Conservation (phyloP, 2,329 filamentous ascomycete species). For the Parastagonospora nodorum region DNA sequence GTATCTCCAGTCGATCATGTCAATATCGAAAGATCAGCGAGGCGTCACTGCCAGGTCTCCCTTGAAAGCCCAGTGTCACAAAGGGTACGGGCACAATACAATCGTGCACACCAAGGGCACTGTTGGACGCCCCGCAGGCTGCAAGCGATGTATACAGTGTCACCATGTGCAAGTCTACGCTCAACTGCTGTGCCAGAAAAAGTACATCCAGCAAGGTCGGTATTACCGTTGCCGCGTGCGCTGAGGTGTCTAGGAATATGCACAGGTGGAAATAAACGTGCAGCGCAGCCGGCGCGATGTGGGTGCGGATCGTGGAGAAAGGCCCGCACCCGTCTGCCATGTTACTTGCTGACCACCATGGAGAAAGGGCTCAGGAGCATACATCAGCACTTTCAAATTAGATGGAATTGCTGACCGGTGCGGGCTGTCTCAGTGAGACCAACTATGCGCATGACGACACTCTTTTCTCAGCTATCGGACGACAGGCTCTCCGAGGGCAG, state of each 20-base stretch:
- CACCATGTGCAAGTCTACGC: constrained; percentile 27
- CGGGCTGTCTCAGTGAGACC: constrained; percentile 8
- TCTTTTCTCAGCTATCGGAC: constrained; percentile 13
- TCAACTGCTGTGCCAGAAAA: background rate
- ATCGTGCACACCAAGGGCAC: constrained; percentile 12
- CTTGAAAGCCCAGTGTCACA: constrained; percentile 22
- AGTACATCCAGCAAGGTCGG: constrained; percentile 21
- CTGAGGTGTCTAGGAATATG: constrained; percentile 37
- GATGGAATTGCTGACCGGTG: background rate
- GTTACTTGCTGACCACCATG: constrained; percentile 43
- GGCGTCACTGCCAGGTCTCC: constrained; percentile 17
- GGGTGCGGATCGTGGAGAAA: constrained; percentile 45
- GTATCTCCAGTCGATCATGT: constrained; percentile 21
- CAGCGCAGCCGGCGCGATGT: constrained; percentile 48
- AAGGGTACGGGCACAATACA: constrained; percentile 6
- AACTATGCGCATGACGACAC: constrained; percentile 13
- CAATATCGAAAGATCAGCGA: constrained; percentile 7
- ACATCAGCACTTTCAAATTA: background rate
- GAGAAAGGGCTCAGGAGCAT: background rate
- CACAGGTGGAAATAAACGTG: constrained; percentile 49
- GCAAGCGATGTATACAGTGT: constrained; percentile 35
- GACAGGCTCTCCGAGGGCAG: constrained; percentile 13
- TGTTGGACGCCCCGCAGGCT: constrained; percentile 24
- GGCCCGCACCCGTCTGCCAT: constrained; percentile 38
- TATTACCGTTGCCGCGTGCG: constrained; percentile 43